Evolutionary conservation across 2,329 filamentous ascomycete species (phyloP).

Genomic region (Microascus cirrosus): DNA sequence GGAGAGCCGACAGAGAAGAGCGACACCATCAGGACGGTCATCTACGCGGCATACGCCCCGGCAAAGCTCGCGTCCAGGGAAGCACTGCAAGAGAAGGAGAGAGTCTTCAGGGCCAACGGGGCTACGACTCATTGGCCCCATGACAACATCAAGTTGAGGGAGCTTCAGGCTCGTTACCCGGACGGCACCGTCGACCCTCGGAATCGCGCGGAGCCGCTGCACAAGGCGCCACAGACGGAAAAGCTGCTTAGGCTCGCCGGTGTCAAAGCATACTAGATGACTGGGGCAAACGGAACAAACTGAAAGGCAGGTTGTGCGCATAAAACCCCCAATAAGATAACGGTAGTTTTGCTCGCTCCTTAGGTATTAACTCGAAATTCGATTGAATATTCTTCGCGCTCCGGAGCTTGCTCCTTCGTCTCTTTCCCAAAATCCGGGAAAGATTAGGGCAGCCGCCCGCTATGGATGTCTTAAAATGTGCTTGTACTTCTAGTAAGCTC

Average conservation of each 20-base stretch:
- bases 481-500: too few relatives aligned
- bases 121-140: conserved; percentile 20
- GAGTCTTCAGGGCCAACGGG: conserved; percentile 13
- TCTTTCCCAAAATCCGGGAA: too few relatives aligned
- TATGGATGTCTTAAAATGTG: too few relatives aligned
- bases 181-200: conserved; percentile 13
- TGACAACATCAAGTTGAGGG: conserved; percentile 11
- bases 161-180: conserved; percentile 5
- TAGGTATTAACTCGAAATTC: too few relatives aligned
- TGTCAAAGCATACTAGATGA: conserved; percentile 11
- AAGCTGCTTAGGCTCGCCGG: conserved; percentile 16
- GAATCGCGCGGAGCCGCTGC: conserved; percentile 11
- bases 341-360: too few relatives aligned
- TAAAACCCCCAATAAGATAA: too few relatives aligned
- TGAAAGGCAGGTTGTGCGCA: too few relatives aligned
- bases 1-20: conserved; percentile 6
- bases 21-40: conserved; percentile 9
- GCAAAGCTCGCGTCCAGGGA: conserved; percentile 10
- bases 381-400: too few relatives aligned
- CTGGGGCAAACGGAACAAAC: too few relatives aligned
- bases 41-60: conserved; percentile 13
- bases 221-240: conserved; percentile 14
- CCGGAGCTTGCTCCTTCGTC: too few relatives aligned
- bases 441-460: too few relatives aligned
- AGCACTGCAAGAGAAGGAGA: conserved; percentile 12